Evolutionary conservation across 2,329 filamentous ascomycete species (phyloP).

Genomic region (Rhynchosporium graminicola): DNA sequence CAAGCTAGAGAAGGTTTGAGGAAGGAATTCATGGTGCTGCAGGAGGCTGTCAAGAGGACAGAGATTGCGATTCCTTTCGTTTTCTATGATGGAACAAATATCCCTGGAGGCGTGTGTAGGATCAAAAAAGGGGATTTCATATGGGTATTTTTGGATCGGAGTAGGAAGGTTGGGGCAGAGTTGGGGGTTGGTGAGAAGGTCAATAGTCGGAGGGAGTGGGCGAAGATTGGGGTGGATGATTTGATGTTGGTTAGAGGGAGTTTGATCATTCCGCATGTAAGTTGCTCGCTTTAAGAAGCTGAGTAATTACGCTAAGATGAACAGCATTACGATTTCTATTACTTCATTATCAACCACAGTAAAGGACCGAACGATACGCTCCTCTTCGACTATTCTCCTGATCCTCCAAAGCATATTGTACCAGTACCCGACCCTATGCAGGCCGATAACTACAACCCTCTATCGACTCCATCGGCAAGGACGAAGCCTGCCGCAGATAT

Average conservation of each 20-base stretch:
- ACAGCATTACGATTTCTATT: conserved; percentile 96
- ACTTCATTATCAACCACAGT: conserved; percentile 90
- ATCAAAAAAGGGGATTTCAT: conserved; percentile 92
- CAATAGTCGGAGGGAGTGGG: conserved; percentile 77
- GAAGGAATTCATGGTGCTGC: conserved; percentile 78
- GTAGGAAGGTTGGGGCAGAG: conserved; percentile 85
- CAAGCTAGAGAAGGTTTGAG: conserved; percentile 72
- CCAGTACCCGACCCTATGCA: conserved; percentile 24
- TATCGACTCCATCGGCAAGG: conserved; percentile 42
- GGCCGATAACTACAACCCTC: conserved; percentile 42
- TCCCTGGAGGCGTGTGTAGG: conserved; percentile 78
- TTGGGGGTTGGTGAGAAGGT: conserved; percentile 67
- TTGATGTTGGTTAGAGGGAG: conserved; percentile 89
- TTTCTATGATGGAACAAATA: conserved; percentile 93
- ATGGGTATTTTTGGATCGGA: conserved; percentile 92
- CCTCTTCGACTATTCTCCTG: conserved; percentile 74
- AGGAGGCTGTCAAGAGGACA: conserved; percentile 83
- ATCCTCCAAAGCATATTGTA: conserved; percentile 42
- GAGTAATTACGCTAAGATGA: conserved; percentile 32
- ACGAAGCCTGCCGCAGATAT: conserved; percentile 45
- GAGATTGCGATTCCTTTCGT: conserved; percentile 93
- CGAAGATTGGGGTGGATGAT: conserved; percentile 90
- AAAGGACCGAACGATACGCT: conserved; percentile 68
- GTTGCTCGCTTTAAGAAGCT: conserved; percentile 42
- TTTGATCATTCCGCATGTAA: conserved; percentile 90